Evolutionary conservation across 257 asterid species (phyloP), one percentile per base, ranked within the genome.

Genomic region (Forsythia suspensa): DNA sequence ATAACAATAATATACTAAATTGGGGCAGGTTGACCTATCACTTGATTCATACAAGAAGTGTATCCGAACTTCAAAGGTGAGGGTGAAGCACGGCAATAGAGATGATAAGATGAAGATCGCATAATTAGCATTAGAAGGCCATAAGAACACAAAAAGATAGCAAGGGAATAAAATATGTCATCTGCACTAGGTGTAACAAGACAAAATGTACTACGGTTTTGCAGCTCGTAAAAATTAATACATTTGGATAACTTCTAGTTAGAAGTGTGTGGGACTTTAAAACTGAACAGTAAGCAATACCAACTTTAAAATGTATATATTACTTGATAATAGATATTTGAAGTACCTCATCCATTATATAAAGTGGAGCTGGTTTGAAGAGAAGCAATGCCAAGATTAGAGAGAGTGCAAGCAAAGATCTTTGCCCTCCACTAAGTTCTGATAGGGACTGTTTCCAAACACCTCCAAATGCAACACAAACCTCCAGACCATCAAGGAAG

Each of bases 361-460:
- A 95, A 29, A 95, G 87, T 36, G 99, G 99, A 80, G 99, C 98
- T 20, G 99, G 99, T 88, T 96, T 96, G 85, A 94, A 96, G 75
- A 96, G 96, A 78, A 96, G 97, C 92, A 96, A 82, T 38, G 99
- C 99, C 90, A 96, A 81, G 79, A 96, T 94, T 73, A 96, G 81
- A 77, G 99, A 96, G 77, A 96, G 98, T 10, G 99, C 99, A 18
- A 96, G 97, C 41, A 96, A 86, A 73, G 99, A 96, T 87, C 98
- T 90, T 81, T 96, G 99, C 66, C 98, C 99, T 67, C 99, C 99
- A 83, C 98, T 96, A 44, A 96, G 98, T 85, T 96, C 99, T 57
- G 99, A 96, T 74, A 96, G 74, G 46, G 99, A 96, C 82, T 96
- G 96, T 84, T 96, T 96, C 99, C 98, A 96, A 70, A 96, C 99